phyloP scores from a whole-genome alignment of 106 monocot genomes.

The Dioscorea alata region DNA sequence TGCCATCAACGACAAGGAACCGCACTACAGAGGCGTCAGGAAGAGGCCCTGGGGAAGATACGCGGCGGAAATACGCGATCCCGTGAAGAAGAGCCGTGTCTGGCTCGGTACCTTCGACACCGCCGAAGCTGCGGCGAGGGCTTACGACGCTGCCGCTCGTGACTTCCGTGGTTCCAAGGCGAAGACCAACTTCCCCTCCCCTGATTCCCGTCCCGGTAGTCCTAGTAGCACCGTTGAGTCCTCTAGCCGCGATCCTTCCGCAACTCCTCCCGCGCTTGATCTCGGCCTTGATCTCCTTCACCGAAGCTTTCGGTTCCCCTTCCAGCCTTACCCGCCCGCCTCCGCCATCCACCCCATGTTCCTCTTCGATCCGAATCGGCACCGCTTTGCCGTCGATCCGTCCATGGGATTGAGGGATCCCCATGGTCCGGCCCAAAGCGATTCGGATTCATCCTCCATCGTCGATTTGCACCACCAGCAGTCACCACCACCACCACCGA shows the following conservation, averaged over 20 bases:
- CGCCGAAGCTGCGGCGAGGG: slow-evolving; percentile 47
- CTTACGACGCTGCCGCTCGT: slow-evolving; percentile 6
- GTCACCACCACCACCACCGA: background rate
- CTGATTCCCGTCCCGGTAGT: background rate
- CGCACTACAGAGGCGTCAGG: slow-evolving; percentile 1
- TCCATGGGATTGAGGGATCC: background rate
- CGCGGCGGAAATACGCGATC: slow-evolving; percentile 10
- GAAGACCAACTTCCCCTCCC: slow-evolving; percentile 7
- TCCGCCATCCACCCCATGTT: background rate
- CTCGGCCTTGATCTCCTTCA: background rate
- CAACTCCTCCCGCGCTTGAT: background rate
- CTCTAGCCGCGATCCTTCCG: background rate
- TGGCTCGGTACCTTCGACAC: slow-evolving; percentile 71
- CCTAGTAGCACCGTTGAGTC: slow-evolving; percentile 3
- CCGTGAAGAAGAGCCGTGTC: slow-evolving; percentile 19
- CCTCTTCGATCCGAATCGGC: background rate
- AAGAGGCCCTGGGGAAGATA: slow-evolving; percentile 9
- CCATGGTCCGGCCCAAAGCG: background rate
- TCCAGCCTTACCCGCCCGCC: background rate
- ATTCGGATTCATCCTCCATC: slow-evolving; percentile 1
- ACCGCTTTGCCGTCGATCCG: background rate
- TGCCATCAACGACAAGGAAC: background rate
- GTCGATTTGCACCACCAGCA: background rate
- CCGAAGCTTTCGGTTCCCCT: background rate
- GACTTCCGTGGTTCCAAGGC: slow-evolving; percentile 4